Percentiles rank a stretch among this genome's conserved stretches.
Evolutionary conservation across 768 basidiomycete species (phyloP).

Genomic region (Amanita pseudoporphyria): DNA sequence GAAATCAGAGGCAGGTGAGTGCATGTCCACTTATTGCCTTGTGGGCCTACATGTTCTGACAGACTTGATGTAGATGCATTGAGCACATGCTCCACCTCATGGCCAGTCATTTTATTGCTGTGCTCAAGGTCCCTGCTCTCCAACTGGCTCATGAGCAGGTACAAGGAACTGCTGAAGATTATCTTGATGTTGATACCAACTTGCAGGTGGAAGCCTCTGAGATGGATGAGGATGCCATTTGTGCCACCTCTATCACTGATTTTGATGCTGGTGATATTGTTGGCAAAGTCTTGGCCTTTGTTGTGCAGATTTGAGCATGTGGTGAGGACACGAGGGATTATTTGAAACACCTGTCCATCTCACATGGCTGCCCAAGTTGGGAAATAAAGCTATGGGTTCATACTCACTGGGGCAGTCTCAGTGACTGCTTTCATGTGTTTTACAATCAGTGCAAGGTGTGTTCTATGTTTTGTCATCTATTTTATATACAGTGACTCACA

Average conservation of each 20-base stretch:
- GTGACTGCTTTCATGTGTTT: conserved; percentile 12
- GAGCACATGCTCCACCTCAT: conserved; percentile 11
- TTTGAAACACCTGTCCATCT: neutral
- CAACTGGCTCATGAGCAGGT: neutral
- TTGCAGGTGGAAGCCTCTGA: conserved; percentile 9
- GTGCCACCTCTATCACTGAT: conserved; percentile 4
- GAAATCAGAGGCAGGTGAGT: conserved; percentile 9
- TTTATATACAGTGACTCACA: too few species aligned
- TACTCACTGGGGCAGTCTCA: conserved; percentile 13
- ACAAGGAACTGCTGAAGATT: conserved; percentile 11
- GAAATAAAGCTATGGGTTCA: conserved; percentile 11
- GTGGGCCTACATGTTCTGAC: neutral
- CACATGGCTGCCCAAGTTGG: neutral
- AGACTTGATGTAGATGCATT: conserved; percentile 10
- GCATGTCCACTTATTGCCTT: neutral
- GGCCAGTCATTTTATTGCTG: conserved; percentile 9
- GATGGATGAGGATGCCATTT: conserved; percentile 5
- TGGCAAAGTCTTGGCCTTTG: conserved; percentile 12
- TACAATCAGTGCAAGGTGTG: too few species aligned
- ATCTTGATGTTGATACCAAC: conserved; percentile 9
- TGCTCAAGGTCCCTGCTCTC: conserved; percentile 2
- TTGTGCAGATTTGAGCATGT: conserved; percentile 9
- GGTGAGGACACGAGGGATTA: conserved; percentile 6
- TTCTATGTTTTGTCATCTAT: too few species aligned
- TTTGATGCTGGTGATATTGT: conserved; percentile 13